Conservation (phyloP, 768 basidiomycete genomes). For the Russula ochroleuca region DNA sequence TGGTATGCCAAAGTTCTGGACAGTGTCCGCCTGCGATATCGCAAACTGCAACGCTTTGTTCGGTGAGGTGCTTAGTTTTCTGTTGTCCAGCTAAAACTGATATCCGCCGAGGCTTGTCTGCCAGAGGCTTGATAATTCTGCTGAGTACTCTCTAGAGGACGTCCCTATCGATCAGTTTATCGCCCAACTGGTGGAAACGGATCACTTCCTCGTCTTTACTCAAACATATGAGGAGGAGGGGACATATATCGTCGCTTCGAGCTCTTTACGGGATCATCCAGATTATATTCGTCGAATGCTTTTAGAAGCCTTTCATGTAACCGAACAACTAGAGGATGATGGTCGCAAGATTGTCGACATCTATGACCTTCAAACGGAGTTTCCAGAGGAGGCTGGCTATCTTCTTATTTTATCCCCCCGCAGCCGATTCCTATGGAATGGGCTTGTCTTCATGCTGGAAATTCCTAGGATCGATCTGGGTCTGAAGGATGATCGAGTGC, state of each 20-base stretch:
- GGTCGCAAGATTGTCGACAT: constrained; percentile 45
- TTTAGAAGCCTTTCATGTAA: constrained; percentile 77
- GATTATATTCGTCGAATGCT: constrained; percentile 77
- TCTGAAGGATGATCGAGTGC: constrained; percentile 81
- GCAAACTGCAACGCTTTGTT: constrained; percentile 91
- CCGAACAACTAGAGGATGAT: constrained; percentile 53
- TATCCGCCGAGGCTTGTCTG: constrained; percentile 52
- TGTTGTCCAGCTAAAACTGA: constrained; percentile 12
- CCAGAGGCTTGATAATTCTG: constrained; percentile 88
- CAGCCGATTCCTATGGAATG: constrained; percentile 87
- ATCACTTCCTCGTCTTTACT: constrained; percentile 94
- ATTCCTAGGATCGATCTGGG: constrained; percentile 77
- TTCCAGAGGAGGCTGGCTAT: constrained; percentile 63
- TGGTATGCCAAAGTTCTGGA: constrained; percentile 96
- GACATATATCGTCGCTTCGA: constrained; percentile 83
- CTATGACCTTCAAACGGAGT: constrained; percentile 46
- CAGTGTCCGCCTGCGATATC: constrained; percentile 83
- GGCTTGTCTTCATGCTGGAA: constrained; percentile 73
- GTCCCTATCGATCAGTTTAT: constrained; percentile 77
- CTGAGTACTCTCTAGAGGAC: constrained; percentile 80
- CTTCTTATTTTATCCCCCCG: constrained; percentile 83
- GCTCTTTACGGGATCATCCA: constrained; percentile 67
- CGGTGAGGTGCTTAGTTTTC: constrained; percentile 45
- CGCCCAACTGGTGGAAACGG: constrained; percentile 68
- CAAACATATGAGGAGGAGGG: constrained; percentile 83